Evolutionary conservation across 768 basidiomycete genomes (phyloP).

Genomic region (Hygrophorus pudorinus): DNA sequence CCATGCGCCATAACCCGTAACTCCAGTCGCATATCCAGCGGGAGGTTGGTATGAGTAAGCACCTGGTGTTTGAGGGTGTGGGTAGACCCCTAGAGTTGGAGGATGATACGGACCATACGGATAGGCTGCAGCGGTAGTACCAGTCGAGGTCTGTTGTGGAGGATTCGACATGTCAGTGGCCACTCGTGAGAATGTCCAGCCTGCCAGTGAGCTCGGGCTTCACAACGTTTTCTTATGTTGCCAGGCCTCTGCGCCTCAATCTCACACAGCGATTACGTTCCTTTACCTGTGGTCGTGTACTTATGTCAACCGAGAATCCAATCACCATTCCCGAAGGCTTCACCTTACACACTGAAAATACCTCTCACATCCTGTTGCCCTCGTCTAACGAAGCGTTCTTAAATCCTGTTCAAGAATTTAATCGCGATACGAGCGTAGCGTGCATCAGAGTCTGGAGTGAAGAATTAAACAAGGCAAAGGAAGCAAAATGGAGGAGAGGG

Average conservation of each 20-base stretch:
- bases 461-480: slow-evolving; percentile 50
- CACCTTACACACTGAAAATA: slow-evolving; percentile 74
- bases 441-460: slow-evolving; percentile 88
- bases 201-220: too few relatives aligned
- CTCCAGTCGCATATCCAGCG: slow-evolving; percentile 46
- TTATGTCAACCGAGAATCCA: background rate
- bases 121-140: slow-evolving; percentile 45
- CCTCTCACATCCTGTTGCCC: slow-evolving; percentile 62
- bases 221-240: too few relatives aligned
- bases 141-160: slow-evolving; percentile 7
- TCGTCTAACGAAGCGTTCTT: slow-evolving; percentile 82
- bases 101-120: slow-evolving; percentile 56
- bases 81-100: slow-evolving; percentile 34
- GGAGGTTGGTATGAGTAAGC: slow-evolving; percentile 40
- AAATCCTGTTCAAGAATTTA: slow-evolving; percentile 98
- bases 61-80: slow-evolving; percentile 32
- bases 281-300: background rate
- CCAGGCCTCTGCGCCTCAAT: background rate
- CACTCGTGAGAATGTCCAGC: too few relatives aligned
- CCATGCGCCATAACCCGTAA: slow-evolving; percentile 60
- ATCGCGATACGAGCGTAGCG: slow-evolving; percentile 87
- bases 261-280: background rate
- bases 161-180: too few relatives aligned
- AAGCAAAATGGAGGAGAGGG: slow-evolving; percentile 44
- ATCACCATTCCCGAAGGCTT: slow-evolving; percentile 59